phyloP scores from a whole-genome alignment of 2,329 filamentous ascomycete species.

The Claviceps spartinae region DNA sequence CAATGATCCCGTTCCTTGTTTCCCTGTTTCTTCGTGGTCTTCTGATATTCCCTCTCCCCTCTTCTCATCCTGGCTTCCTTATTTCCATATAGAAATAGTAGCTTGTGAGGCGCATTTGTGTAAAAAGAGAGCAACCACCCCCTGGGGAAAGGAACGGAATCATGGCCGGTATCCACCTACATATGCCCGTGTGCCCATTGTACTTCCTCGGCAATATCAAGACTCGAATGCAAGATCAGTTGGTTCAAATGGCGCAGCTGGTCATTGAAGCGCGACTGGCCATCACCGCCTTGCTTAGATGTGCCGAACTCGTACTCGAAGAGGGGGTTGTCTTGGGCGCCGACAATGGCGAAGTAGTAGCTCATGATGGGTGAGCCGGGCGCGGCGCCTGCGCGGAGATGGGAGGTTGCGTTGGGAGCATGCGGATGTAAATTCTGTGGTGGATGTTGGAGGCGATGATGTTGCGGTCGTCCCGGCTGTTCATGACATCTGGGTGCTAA shows the following conservation, averaged over 20 bases:
- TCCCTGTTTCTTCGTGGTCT: too few species aligned
- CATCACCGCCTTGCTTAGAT: constrained; percentile 90
- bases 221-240: constrained; percentile 85
- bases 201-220: constrained; percentile 92
- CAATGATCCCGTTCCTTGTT: too few species aligned
- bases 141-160: not conserved
- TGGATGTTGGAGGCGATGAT: not conserved
- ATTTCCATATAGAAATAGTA: too few species aligned
- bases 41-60: too few species aligned
- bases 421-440: not conserved
- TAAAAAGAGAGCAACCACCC: too few species aligned
- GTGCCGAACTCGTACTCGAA: constrained; percentile 97
- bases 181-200: constrained; percentile 84
- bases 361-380: constrained; percentile 50
- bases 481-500: not conserved
- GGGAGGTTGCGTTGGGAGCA: not conserved
- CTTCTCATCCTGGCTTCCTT: too few species aligned
- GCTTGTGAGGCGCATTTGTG: too few species aligned
- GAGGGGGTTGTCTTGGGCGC: constrained; percentile 86
- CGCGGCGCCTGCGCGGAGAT: not conserved
- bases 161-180: constrained; percentile 31
- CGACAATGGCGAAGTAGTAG: constrained; percentile 96
- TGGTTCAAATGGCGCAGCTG: constrained; percentile 90
- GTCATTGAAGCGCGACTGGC: constrained; percentile 74
- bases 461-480: not conserved